A percentile compares a stretch with the other conserved stretches of the same genome.
These are phyloP conservation scores for Lipomyces yamadae DNA, from an alignment of 805 yeast genomes.

Conservation along the genomic window DNA sequence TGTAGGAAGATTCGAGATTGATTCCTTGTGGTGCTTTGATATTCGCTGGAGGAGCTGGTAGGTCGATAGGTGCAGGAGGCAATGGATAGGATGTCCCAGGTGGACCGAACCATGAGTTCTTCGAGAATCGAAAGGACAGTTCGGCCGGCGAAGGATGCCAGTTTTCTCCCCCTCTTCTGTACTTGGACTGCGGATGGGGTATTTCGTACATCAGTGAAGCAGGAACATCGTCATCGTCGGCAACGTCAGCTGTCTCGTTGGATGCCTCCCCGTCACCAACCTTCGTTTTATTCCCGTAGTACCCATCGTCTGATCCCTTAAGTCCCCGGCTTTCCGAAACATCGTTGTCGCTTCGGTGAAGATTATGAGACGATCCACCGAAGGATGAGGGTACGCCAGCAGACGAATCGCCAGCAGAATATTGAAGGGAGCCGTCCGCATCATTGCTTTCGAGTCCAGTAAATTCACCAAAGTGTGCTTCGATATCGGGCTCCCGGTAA, in stretches of 20 bases:
- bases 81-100: constrained; percentile 36
- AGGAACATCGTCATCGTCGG: constrained; percentile 33
- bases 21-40: constrained; percentile 33
- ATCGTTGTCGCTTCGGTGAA: not conserved
- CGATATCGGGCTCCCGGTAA: constrained; percentile 29
- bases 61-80: constrained; percentile 34
- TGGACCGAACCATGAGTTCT: constrained; percentile 30
- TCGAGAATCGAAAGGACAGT: constrained; percentile 32
- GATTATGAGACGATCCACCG: constrained; percentile 10
- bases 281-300: not conserved
- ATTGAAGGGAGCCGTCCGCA: constrained; percentile 10
- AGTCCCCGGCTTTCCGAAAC: not conserved
- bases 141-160: constrained; percentile 35
- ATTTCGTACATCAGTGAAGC: constrained; percentile 31
- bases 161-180: constrained; percentile 23
- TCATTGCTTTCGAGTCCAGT: constrained; percentile 1
- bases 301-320: not conserved
- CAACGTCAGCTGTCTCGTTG: not conserved
- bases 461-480: constrained; percentile 30
- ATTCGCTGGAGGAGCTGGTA: constrained; percentile 36
- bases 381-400: constrained; percentile 32
- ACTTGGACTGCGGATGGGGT: constrained; percentile 9
- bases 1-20: constrained; percentile 32
- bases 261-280: constrained; percentile 6
- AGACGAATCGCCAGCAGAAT: constrained; percentile 22